Percentiles rank a stretch among this genome's conserved stretches.
phyloP scores from a whole-genome alignment of 139 green algal genomes.

The Micractinium sp. region DNA sequence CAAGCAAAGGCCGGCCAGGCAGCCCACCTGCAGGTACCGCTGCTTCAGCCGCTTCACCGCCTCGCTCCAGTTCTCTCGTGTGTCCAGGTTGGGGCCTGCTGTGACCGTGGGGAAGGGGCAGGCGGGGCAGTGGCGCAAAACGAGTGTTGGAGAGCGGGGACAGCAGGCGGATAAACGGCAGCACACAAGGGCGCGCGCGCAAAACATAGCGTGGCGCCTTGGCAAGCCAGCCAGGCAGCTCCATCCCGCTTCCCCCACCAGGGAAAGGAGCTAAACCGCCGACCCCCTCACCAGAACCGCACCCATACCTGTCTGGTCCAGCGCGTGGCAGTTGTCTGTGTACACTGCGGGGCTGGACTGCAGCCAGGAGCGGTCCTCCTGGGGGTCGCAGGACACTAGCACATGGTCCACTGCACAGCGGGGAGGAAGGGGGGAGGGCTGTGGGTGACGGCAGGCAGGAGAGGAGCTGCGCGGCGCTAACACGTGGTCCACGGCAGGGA shows the following conservation, averaged over 20 bases:
- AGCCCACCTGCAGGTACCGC: conserved; percentile 65
- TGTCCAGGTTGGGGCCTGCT: conserved; percentile 48
- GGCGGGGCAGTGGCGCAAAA: not conserved
- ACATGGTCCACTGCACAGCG: conserved; percentile 73
- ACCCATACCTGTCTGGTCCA: conserved; percentile 53
- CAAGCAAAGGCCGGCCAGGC: not conserved
- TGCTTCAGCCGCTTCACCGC: conserved; percentile 83
- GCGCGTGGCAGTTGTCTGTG: conserved; percentile 73
- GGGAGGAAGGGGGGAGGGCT: not conserved
- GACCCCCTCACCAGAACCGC: too few relatives aligned
- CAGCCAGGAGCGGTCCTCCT: conserved; percentile 72
- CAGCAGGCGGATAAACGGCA: not conserved
- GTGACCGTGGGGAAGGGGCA: too few relatives aligned
- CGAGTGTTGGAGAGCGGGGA: not conserved
- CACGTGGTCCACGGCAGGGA: not conserved
- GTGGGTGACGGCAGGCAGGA: not conserved
- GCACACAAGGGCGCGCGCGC: not conserved
- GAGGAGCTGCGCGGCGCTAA: not conserved
- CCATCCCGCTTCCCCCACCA: not conserved
- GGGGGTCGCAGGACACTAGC: conserved; percentile 68
- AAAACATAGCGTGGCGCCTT: too few relatives aligned
- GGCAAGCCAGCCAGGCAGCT: not conserved
- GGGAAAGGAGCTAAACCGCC: too few relatives aligned
- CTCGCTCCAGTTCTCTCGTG: conserved; percentile 62
- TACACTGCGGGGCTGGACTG: conserved; percentile 62